Base-by-base conservation (phyloP, 805 yeast species). In the Saturnispora sekii region DNA sequence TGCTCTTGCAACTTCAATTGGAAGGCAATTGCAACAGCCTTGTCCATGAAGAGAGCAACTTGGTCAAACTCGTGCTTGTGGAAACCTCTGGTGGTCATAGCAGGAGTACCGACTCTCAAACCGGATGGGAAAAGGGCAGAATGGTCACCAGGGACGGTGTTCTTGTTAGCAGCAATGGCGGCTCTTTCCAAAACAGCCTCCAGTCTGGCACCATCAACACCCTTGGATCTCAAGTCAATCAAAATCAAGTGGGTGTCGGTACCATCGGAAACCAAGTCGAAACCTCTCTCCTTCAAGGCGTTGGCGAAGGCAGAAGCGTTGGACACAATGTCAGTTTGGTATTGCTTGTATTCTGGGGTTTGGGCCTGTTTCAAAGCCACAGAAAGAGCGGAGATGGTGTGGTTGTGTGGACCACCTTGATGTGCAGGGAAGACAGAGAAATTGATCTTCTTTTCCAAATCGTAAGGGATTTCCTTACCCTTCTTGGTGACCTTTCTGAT, bases 361-460 rank as follows among this genome's bases (percentile, higher is more conserved):
- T 78, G 74, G 49, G 96, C 94, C 73, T 93, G 98, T 66, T 88
- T 88, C 64, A 93, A 78, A 43, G 98, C 97, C 52, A 89, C 93
- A 14, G 97, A 97, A 59, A 93, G 72, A 32, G 97, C 98, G 56
- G 97, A 83, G 64, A 93, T 93, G 55, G 98, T 93, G 72, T 93
- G 98, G 76, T 93, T 93, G 72, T 93, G 97, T 59, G 98, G 98
- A 65, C 98, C 98, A 74, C 98, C 98, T 74, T 93, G 98, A 70
- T 93, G 98, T 55, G 96, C 98, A 60, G 98, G 98, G 90, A 93
- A 93, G 45, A 93, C 98, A 9, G 97, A 88, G 68, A 93, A 93
- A 76, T 93, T 93, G 70, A 93, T 89, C 65, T 86, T 86, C 67
- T 79, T 82, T 69, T 93, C 97, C 66, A 93, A 79, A 58, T 93